Base-by-base conservation (phyloP, 2,329 filamentous ascomycete genomes). In the Colletotrichum musae region DNA sequence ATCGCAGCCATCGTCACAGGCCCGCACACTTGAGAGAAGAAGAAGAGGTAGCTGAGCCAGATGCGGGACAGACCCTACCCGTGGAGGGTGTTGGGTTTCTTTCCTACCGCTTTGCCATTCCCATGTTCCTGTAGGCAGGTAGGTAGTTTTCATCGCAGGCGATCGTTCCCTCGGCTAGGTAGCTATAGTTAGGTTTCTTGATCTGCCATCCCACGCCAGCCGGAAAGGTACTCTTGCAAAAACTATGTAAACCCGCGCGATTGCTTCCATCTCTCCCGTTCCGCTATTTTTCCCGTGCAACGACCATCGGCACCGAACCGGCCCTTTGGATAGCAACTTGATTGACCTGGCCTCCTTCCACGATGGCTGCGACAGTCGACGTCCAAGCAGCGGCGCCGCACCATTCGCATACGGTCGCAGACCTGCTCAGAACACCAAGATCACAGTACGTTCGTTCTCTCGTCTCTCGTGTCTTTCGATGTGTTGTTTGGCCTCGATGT, bases 291-390 rank as follows among this genome's bases (percentile, higher is more conserved):
- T 26, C 16, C 24, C 15, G 24, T 16, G 13, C 13, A 24, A 24
- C 21, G 21, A 24, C 2, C 21, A 24, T 24, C 21, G 21, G 21
- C 21, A 24, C 21, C 21, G 21, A 24, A 2, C 21, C 21, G 21
- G 21, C 21, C 21, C 21, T 24, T 24, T 24, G 21, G 21, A 24
- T 4, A 24, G 3, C 21, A 24, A 24, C 4, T 16, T 47, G 12
- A n/a, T 47, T 6, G 43, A n/a, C 12, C 21, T 24, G 26, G 9
- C 39, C 39, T n/a, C 15, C 21, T 26, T 24, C 53, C 53, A 24
- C 57, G 45, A 70, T 70, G 67, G 67, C 63, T 28, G 63, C 67
- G 36, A 62, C 57, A 48, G 57, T 70, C n/a, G 51, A 26, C 26
- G 39, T 47, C 26, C 67, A 59, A 36, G 4, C 66, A 56, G 12